Evolutionary conservation across 331 rosid species (phyloP), one percentile per base, ranked within the genome.

Genomic region (Stylosanthes scabra): DNA sequence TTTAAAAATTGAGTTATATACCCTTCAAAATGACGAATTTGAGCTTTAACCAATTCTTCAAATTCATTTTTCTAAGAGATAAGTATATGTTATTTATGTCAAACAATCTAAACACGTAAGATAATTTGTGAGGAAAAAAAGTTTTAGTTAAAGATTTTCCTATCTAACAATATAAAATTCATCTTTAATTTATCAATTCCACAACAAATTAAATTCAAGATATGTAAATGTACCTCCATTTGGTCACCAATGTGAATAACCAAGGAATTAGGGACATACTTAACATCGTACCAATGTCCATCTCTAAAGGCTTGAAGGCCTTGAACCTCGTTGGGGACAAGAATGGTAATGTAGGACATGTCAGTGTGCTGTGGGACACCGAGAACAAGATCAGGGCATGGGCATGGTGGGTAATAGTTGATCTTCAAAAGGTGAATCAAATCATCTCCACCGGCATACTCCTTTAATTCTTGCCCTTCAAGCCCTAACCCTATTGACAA

Each of bases 381-480:
- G 5, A 90, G 76, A 2, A 89, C 93, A 0, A 90, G 82, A 73
- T 88, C 90, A 47, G 96, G 96, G 14, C 83, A 84, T 6, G 93
- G 90, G 28, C 95, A 91, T 1, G 96, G 93, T 6, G 93, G 97
- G 73, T 89, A 91, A 14, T 91, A 89, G 49, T 91, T 91, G 10
- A 91, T 89, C 76, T 91, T 91, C 20, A 89, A 50, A 29, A 87
- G 83, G 70, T 87, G 63, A 27, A 44, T 79, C 80, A 91, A 41
- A 1, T 84, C 74, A 8, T 91, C 96, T 27, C 87, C 91, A 3
- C 92, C 88, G 1, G 73, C 75, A 7, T 55, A 83, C 58, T 84
- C 80, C 78, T 78, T 84, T 2, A 89, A 28, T 11, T 81, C 93
- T 7, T 82, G n/a, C 5, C 56, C 88, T 72, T 81, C 87, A 27